phyloP scores from a whole-genome alignment of 768 basidiomycete species.

The Lenzites betulinus region DNA sequence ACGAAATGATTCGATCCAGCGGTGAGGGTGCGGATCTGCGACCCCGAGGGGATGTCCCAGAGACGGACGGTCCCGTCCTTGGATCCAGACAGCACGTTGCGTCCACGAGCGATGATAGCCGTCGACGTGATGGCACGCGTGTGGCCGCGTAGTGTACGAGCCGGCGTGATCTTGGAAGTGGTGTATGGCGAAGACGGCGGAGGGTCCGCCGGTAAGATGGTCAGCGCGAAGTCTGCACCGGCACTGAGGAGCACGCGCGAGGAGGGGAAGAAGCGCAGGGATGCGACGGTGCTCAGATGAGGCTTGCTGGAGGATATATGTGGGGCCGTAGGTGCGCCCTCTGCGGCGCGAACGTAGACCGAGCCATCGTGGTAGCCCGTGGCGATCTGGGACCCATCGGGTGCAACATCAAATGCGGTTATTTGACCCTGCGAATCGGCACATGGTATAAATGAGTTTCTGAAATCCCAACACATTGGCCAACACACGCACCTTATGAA shows the following conservation, averaged over 20 bases:
- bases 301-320: constrained; percentile 38
- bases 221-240: constrained; percentile 66
- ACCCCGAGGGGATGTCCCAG: constrained; percentile 68
- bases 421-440: constrained; percentile 49
- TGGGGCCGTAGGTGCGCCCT: constrained; percentile 18
- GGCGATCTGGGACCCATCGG: constrained; percentile 58
- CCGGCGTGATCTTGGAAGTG: constrained; percentile 44
- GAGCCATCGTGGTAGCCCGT: constrained; percentile 64
- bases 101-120: constrained; percentile 64
- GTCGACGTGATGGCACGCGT: constrained; percentile 63
- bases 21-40: constrained; percentile 46
- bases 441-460: not conserved
- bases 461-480: not conserved
- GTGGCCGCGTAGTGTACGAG: constrained; percentile 67
- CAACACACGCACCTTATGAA: constrained; percentile 28
- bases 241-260: constrained; percentile 70
- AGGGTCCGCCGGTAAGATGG: constrained; percentile 64
- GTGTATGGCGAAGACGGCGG: constrained; percentile 26
- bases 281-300: constrained; percentile 57
- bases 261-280: constrained; percentile 68
- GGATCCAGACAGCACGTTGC: constrained; percentile 64
- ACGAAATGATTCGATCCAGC: constrained; percentile 37
- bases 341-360: constrained; percentile 49
- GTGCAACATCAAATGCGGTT: constrained; percentile 63
- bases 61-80: constrained; percentile 70